Percentiles rank a stretch among this genome's conserved stretches.
phyloP scores from a whole-genome alignment of 345 rosid genomes.

The Boechera retrofracta region DNA sequence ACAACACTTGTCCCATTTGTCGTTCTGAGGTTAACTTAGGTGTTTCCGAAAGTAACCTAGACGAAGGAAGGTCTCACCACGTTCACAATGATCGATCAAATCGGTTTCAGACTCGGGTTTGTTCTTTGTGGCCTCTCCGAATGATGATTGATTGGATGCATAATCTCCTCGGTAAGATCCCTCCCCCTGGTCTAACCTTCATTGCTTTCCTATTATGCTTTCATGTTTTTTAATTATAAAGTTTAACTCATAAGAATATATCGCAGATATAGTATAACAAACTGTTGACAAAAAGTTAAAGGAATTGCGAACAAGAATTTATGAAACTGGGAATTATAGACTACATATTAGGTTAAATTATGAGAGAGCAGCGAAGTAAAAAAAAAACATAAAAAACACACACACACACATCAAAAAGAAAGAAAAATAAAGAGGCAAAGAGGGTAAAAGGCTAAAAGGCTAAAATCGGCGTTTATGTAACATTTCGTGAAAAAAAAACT shows the following conservation, averaged over 20 bases:
- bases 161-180: slow-evolving; percentile 29
- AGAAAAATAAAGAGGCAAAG: not conserved
- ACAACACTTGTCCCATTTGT: slow-evolving; percentile 80
- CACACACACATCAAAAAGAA: no score
- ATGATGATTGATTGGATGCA: slow-evolving; percentile 43
- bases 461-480: not conserved
- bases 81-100: slow-evolving; percentile 13
- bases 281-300: not conserved
- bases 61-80: not conserved
- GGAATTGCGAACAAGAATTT: not conserved
- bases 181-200: slow-evolving; percentile 35
- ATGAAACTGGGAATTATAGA: not conserved
- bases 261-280: slow-evolving; percentile 24
- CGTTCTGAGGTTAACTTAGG: slow-evolving; percentile 50
- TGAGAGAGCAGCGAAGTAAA: not conserved
- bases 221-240: slow-evolving; percentile 9
- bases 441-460: not conserved
- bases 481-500: slow-evolving; percentile 5
- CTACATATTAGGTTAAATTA: slow-evolving; percentile 10
- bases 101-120: slow-evolving; percentile 6
- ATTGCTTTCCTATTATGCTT: slow-evolving; percentile 36
- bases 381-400: no score
- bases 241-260: not conserved
- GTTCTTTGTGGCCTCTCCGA: slow-evolving; percentile 34
- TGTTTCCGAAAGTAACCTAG: not conserved